These are phyloP conservation scores for Calonectria fujianensis DNA, from an alignment of 2,329 filamentous ascomycete species.

Conservation along the genomic window DNA sequence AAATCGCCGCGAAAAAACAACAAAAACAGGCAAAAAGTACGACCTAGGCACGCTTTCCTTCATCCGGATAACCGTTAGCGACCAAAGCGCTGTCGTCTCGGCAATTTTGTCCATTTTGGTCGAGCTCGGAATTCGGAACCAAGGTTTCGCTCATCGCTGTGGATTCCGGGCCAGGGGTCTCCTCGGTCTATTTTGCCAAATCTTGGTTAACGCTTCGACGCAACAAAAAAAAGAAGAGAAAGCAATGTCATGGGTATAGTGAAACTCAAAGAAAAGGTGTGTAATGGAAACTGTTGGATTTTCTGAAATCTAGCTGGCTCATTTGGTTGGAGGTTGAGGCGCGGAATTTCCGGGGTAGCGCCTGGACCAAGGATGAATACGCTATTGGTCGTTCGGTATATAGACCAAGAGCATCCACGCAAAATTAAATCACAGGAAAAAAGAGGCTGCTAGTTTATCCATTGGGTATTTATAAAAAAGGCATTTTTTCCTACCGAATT, in stretches of 20 bases:
- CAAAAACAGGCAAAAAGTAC: conserved; percentile 81
- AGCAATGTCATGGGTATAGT: not conserved
- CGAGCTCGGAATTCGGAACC: not conserved
- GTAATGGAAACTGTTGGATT: not conserved
- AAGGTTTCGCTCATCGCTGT: not conserved
- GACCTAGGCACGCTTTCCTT: conserved; percentile 77
- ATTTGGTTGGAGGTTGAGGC: not conserved
- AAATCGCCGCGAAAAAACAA: conserved; percentile 76
- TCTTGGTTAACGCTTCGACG: not conserved
- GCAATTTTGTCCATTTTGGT: conserved; percentile 5
- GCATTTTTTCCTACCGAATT: not conserved
- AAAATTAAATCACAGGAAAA: not conserved
- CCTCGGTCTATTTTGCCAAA: conserved; percentile 17
- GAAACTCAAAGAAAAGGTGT: too few relatives aligned
- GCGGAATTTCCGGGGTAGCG: not conserved
- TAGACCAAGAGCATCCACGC: too few relatives aligned
- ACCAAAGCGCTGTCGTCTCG: not conserved
- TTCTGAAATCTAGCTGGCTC: not conserved
- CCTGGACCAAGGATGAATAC: not conserved
- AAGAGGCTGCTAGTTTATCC: not conserved
- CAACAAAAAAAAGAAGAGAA: not conserved
- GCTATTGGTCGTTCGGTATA: not conserved
- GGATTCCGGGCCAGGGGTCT: not conserved
- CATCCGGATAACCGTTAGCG: conserved; percentile 70
- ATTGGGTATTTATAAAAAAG: not conserved